A percentile compares a stretch with the other conserved stretches of the same genome.
phyloP scores from a whole-genome alignment of 2,329 filamentous ascomycete species.

The Leptoxyphium fumago region DNA sequence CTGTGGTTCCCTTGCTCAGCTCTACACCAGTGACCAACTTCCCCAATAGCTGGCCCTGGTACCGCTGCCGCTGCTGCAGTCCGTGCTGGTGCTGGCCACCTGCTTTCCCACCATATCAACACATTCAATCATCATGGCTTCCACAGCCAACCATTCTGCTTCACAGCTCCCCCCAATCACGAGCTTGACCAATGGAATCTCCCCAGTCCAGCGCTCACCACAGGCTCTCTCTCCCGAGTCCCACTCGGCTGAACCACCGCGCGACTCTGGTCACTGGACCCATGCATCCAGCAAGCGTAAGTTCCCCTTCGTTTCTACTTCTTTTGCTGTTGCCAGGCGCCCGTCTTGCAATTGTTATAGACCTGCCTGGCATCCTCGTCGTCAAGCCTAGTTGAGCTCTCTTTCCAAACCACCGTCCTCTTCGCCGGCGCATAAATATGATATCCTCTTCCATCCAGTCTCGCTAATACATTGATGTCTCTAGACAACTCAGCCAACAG shows the following conservation, averaged over 20 bases:
- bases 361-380: neutral
- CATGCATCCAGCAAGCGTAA: slow-evolving; percentile 24
- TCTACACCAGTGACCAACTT: too few relatives aligned
- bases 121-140: slow-evolving; percentile 10
- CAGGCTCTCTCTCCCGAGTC: slow-evolving; percentile 13
- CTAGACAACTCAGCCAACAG: slow-evolving; percentile 27
- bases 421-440: neutral
- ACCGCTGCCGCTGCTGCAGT: too few relatives aligned
- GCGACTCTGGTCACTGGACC: slow-evolving; percentile 24
- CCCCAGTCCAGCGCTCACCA: slow-evolving; percentile 15
- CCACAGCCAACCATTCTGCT: slow-evolving; percentile 2
- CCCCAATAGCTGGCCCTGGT: too few relatives aligned
- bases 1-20: too few relatives aligned
- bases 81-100: too few relatives aligned
- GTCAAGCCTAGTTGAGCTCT: neutral
- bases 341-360: neutral
- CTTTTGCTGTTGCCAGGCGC: neutral
- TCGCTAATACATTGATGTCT: neutral
- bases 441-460: neutral
- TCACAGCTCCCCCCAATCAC: slow-evolving; percentile 19
- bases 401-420: neutral
- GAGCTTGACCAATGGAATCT: slow-evolving; percentile 22
- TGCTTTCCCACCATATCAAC: too few relatives aligned
- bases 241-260: slow-evolving; percentile 12
- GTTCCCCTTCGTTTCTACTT: slow-evolving; percentile 4